Base-by-base conservation (phyloP, 306 rosid species). In the Prunus mongolica region DNA sequence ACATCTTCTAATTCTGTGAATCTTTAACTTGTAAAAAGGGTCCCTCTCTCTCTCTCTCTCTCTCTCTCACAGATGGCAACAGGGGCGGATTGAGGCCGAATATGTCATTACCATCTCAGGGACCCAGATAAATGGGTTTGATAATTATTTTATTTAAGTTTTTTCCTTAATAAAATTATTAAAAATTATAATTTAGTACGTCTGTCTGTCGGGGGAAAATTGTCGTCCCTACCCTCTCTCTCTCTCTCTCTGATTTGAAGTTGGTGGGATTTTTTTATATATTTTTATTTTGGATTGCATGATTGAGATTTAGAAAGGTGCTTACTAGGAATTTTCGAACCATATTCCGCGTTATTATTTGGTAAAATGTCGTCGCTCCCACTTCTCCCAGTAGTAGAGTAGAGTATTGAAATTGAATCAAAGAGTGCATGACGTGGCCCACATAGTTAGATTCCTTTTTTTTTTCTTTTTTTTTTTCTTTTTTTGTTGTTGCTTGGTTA, bases 271-370 rank as follows among this genome's bases (percentile, higher is more conserved):
- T 38, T 38, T 38, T 38, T 38, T 38, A 34, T 38, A 38, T 6
- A 38, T 38, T 1, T 6, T 38, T 38, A 7, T 38, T 38, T 7
- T 7, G 44, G 2, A 61, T 60, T 56, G 28, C 25, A 54, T 54
- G 30, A 54, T 71, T 71, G 63, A 25, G 8, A n/a, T 41, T 41
- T 65, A 32, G 51, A 65, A 38, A 13, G 41, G 8, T 11, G 3
- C 28, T 71, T 72, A 18, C 38, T 6, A 2, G 45, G 88, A 84
- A 84, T 64, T 32, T 89, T 87, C 91, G 77, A 86, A 77, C 71
- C 71, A 41, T 34, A 38, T 47, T 78, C 72, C 91, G 93, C 89
- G 90, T 87, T 46, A 68, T 66, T 77, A n/a, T 74, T 72, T 67
- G 69, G 50, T 70, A 10, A 22, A 11, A 28, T 78, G 47, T 22